Evolutionary conservation across 768 basidiomycete genomes (phyloP).

Genomic region (Rickenella mellea): DNA sequence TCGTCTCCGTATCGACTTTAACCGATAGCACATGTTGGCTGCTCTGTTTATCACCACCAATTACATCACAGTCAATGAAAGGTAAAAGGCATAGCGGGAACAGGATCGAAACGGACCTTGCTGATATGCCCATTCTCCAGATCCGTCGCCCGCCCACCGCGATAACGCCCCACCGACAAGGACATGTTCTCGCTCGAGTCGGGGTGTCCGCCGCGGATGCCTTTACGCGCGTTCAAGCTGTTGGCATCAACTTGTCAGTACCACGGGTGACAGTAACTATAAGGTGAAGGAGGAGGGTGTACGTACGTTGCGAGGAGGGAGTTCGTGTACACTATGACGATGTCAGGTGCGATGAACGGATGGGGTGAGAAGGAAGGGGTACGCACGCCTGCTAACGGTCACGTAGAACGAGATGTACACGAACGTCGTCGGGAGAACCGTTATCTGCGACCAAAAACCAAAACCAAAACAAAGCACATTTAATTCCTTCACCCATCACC

Average conservation of each 20-base stretch:
- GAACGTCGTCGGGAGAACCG: background rate
- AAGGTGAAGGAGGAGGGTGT: too few relatives aligned
- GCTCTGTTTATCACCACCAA: too few relatives aligned
- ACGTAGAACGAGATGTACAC: constrained; percentile 2
- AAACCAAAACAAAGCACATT: background rate
- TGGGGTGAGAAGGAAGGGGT: background rate
- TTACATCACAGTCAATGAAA: too few relatives aligned
- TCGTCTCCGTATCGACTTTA: background rate
- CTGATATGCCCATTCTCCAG: too few relatives aligned
- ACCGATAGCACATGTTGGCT: background rate
- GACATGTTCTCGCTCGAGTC: background rate
- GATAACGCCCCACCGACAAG: too few relatives aligned
- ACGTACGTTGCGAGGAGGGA: constrained; percentile 1
- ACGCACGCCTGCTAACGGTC: background rate
- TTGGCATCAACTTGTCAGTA: too few relatives aligned
- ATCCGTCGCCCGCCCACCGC: too few relatives aligned
- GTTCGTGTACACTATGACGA: constrained; percentile 1
- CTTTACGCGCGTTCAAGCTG: constrained; percentile 1
- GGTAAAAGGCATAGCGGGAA: too few relatives aligned
- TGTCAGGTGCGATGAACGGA: background rate
- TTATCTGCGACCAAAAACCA: background rate
- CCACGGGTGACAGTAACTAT: too few relatives aligned
- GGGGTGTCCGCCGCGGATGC: background rate
- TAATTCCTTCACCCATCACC: background rate
- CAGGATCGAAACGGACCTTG: too few relatives aligned